Base-by-base conservation (phyloP, 2,329 filamentous ascomycete species). In the Phialocephala subalpina region DNA sequence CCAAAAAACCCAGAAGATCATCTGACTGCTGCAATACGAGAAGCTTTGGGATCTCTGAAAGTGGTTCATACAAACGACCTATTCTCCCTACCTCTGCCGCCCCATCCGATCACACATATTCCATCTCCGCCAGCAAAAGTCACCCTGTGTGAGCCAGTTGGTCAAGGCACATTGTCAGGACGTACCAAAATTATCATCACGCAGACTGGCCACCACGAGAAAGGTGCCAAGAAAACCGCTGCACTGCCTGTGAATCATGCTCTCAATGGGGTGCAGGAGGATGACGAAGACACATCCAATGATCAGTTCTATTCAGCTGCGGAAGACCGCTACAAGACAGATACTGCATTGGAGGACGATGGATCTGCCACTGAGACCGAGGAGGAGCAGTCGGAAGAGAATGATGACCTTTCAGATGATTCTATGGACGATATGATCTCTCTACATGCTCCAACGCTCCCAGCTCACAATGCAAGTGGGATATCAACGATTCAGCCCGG, bases 341-440 rank as follows among this genome's bases (percentile, higher is more conserved):
- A 84, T 70, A 77, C 74, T 45, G 85, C 87, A 64, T 82, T 83
- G 8, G 82, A 83, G 27, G 83, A 85, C 0, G 89, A 90, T 2
- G 87, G 87, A 8, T 85, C 85, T 6, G 86, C 85, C 62, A 83
- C 83, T 0, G 80, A 82, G 8, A 87, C 86, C 1, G 90, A 92
- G 73, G 88, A 87, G 0, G 82, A 80, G 9, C 83, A 86, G 9
- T 90, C 88, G 1, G 87, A 84, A 12, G 89, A 92, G 63, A 89
- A 90, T n/a, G 90, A 86, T 67, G 92, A 95, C 72, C 82, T 95
- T 18, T 97, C 95, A 0, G 94, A 97, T 77, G 95, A 97, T 76
- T 96, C 93, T 0, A 86, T 93, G 82, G 94, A 97, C 70, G 94
- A 97, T 67, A 92, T 97, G 86, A 97, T 98, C 60, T 97, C 94